Evolutionary conservation across 371 early-diverging fungal species (phyloP), one percentile per base, ranked within the genome.

Genomic region (Mortierella sp.): DNA sequence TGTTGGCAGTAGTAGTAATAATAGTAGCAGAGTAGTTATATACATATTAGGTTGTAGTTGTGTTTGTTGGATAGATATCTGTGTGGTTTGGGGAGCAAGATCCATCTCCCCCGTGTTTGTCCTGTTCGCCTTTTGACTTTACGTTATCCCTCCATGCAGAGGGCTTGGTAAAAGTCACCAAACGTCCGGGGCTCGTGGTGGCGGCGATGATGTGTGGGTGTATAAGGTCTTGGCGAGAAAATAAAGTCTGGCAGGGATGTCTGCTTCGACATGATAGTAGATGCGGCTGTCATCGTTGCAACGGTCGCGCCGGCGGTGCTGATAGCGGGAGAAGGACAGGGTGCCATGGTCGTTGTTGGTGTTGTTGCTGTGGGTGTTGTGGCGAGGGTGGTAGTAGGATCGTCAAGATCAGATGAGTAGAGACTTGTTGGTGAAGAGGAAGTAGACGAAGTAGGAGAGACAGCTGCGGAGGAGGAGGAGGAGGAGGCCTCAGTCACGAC

Each of bases 91-190:
- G 24, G 38, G 38, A 14, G 68, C 27, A 24, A 56, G 27, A 27
- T 56, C 56, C 56, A 24, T n/a, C 18, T n/a, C 7, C 71, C 63
- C 16, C 43, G n/a, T 71, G 2, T 43, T 76, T 18, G n/a, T 51
- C 18, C 16, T 51, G 51, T 51, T 51, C 51, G 16, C 51, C 51
- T 21, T 43, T 5, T 43, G 24, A 18, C 24, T 24, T 8, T 68
- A 65, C 48, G 4, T 41, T 68, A 12, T 14, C 68, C 71, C 29
- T 75, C 78, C 79, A 76, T 76, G 63, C 81, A 75, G 18, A 84
- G 77, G 10, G 82, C 86, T 29, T 85, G 79, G 51, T 82, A 86
- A 72, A 82, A 79, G 5, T 86, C 86, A n/a, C 78, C 82, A 82
- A 86, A 77, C 1, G 79, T 77, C 8, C 77, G 70, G 3, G 82